Conservation (phyloP, 2,329 filamentous ascomycete species). For the Scedosporium minutisporum region DNA sequence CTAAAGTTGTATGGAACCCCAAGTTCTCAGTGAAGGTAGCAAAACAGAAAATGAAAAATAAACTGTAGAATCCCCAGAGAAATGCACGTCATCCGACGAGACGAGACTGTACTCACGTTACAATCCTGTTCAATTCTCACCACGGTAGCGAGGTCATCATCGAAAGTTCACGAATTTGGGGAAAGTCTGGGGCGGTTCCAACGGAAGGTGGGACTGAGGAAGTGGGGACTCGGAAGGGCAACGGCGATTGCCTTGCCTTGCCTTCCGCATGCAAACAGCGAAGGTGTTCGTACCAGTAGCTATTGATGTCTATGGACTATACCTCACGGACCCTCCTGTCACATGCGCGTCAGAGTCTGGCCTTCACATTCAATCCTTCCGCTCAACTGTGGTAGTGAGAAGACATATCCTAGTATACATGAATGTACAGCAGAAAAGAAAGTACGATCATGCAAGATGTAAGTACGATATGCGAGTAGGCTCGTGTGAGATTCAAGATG, state of each 20-base stretch:
- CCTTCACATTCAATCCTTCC: too few relatives aligned
- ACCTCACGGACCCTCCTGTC: too few relatives aligned
- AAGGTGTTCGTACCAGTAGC: too few relatives aligned
- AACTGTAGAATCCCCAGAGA: neutral
- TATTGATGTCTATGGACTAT: too few relatives aligned
- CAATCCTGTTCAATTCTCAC: neutral
- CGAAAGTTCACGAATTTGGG: neutral
- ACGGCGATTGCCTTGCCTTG: neutral
- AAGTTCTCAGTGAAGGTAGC: neutral
- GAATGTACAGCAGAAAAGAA: neutral
- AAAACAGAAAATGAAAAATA: neutral
- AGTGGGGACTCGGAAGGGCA: neutral
- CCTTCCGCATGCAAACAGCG: neutral
- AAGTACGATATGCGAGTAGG: neutral
- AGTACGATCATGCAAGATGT: neutral
- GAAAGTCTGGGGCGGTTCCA: neutral
- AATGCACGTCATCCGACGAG: neutral
- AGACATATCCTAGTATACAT: too few relatives aligned
- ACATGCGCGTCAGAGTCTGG: too few relatives aligned
- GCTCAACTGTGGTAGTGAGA: too few relatives aligned
- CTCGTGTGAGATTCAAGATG: neutral
- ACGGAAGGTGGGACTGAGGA: neutral
- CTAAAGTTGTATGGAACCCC: neutral
- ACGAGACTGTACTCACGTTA: neutral
- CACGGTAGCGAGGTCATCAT: neutral